phyloP scores from a whole-genome alignment of 176 grass and related monocot species.

The Musa beccarii region DNA sequence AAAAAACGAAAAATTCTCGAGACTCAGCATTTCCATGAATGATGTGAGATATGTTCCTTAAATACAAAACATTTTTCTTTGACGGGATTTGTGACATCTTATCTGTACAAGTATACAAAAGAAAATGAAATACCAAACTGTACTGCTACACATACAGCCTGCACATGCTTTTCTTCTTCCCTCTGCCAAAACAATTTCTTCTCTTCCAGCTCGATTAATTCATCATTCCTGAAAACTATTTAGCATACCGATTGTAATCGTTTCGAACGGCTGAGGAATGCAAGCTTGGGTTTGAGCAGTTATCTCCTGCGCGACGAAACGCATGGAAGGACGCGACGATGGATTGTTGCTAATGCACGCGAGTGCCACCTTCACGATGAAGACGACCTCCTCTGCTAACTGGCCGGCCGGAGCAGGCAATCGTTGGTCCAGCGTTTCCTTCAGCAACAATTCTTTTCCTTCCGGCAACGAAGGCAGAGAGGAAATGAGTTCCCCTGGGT shows the following conservation, averaged over 20 bases:
- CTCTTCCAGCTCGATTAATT: too few relatives aligned
- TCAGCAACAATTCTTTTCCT: background rate
- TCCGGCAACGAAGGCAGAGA: background rate
- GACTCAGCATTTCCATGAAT: too few relatives aligned
- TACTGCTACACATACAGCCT: too few relatives aligned
- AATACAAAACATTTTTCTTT: too few relatives aligned
- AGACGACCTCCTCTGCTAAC: constrained; percentile 46
- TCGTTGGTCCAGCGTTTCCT: constrained; percentile 2
- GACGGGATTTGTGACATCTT: too few relatives aligned
- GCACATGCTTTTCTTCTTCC: too few relatives aligned
- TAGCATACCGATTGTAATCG: constrained; percentile 20
- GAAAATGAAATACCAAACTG: too few relatives aligned
- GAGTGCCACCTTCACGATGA: constrained; percentile 41
- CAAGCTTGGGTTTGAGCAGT: constrained; percentile 42
- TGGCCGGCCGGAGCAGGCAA: constrained; percentile 31
- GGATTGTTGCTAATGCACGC: constrained; percentile 45
- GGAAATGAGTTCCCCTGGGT: constrained; percentile 7
- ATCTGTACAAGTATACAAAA: too few relatives aligned
- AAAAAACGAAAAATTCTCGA: too few relatives aligned
- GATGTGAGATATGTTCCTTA: too few relatives aligned
- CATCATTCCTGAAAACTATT: too few relatives aligned
- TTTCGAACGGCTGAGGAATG: constrained; percentile 35
- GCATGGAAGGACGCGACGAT: constrained; percentile 50
- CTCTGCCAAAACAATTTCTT: too few relatives aligned
- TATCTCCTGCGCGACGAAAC: constrained; percentile 58